A percentile compares a stretch with the other conserved stretches of the same genome.
Evolutionary conservation across 257 asterid species (phyloP).

Genomic region (Scutellaria baicalensis): DNA sequence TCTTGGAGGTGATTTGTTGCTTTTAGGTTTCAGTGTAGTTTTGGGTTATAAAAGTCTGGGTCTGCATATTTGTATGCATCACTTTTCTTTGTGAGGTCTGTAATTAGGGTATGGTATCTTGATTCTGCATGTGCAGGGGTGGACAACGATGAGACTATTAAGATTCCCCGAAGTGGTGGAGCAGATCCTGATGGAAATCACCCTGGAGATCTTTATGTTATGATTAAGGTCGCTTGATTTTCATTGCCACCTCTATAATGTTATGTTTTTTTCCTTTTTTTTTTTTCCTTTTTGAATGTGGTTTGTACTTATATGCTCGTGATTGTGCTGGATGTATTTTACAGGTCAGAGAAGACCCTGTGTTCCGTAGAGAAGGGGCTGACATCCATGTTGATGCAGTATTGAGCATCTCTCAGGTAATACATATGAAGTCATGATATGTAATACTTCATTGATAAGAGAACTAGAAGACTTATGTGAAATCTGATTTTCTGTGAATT

Average conservation of each 20-base stretch:
- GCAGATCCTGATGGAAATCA: constrained; percentile 86
- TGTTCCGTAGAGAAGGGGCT: constrained; percentile 89
- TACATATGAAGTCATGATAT: not conserved
- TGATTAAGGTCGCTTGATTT: constrained; percentile 50
- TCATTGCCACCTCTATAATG: not conserved
- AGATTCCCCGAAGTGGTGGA: constrained; percentile 76
- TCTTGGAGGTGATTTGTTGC: not conserved
- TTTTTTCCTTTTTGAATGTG: not conserved
- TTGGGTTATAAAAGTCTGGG: not conserved
- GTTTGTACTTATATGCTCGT: not conserved
- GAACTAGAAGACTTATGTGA: not conserved
- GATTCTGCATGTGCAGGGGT: constrained; percentile 53
- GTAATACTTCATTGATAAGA: not conserved
- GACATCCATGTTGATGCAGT: constrained; percentile 84
- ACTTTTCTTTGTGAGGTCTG: not conserved
- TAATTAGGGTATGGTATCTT: constrained; percentile 18
- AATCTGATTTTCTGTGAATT: not conserved
- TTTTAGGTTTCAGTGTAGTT: not conserved
- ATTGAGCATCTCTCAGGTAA: constrained; percentile 81
- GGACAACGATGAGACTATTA: constrained; percentile 62
- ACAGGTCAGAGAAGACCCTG: constrained; percentile 95
- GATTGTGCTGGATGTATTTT: constrained; percentile 5
- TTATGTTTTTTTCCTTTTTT: not conserved
- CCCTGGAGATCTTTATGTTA: constrained; percentile 79
- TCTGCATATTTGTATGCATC: not conserved